Percentiles rank a stretch among this genome's conserved stretches.
Conservation (phyloP, 179 eudicot species). For the Camellia oleifera region DNA sequence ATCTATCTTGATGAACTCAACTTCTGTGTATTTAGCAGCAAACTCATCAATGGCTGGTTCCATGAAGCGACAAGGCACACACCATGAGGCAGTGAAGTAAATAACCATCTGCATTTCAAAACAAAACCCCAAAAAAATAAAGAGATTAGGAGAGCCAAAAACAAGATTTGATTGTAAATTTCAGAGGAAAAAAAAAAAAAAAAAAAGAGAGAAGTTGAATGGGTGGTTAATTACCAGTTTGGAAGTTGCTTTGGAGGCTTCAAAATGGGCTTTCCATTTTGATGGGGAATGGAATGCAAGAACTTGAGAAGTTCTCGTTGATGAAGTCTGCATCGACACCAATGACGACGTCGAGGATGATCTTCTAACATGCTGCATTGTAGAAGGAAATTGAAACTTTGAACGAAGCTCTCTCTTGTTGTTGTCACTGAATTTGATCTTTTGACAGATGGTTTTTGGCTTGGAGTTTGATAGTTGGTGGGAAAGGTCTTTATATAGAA, state of each 20-base stretch:
- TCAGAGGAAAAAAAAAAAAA: background rate
- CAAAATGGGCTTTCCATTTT: conserved; percentile 56
- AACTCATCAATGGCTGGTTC: conserved; percentile 48
- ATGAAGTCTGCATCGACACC: background rate
- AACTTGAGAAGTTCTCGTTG: conserved; percentile 19
- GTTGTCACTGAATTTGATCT: background rate
- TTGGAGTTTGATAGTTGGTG: background rate
- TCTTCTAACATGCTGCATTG: background rate
- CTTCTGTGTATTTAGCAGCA: conserved; percentile 50
- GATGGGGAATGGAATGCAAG: conserved; percentile 45
- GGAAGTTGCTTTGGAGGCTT: conserved; percentile 42
- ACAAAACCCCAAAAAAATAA: background rate
- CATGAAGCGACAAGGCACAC: conserved; percentile 55
- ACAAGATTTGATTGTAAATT: background rate
- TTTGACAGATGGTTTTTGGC: background rate
- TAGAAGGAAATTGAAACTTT: background rate
- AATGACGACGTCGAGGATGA: background rate
- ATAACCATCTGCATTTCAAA: conserved; percentile 51
- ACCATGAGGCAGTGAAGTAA: conserved; percentile 85
- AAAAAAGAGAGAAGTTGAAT: background rate
- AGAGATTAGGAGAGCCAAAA: background rate
- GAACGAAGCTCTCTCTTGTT: background rate
- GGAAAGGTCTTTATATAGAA: conserved; percentile 5
- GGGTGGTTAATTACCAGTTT: conserved; percentile 43
- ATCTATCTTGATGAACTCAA: conserved; percentile 72